Evolutionary conservation across 345 rosid genomes (phyloP).

Genomic region (Populus deltoides): DNA sequence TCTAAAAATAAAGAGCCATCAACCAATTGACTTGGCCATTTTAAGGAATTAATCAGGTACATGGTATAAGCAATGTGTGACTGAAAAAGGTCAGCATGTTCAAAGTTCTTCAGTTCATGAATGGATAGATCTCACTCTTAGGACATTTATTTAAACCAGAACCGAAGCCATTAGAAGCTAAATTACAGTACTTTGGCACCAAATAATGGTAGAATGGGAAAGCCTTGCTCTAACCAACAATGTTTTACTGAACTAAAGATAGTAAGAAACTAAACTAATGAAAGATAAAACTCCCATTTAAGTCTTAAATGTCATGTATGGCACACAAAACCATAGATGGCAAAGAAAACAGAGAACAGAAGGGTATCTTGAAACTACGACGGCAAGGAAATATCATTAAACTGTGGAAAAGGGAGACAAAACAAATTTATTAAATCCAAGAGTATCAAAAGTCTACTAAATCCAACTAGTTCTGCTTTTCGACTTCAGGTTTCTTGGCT

Average conservation of each 20-base stretch:
- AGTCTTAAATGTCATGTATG: not conserved
- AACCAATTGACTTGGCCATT: not conserved
- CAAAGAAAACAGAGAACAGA: not conserved
- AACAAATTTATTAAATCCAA: not conserved
- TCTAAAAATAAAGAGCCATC: not conserved
- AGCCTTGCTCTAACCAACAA: not conserved
- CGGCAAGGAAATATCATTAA: not conserved
- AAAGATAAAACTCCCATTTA: not conserved
- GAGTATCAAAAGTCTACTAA: not conserved
- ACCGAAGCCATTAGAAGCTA: not conserved
- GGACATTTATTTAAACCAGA: not conserved
- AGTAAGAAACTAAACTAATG: not conserved
- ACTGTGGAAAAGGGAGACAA: constrained; percentile 1
- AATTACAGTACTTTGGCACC: not conserved
- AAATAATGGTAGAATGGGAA: not conserved
- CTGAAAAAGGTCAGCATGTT: not conserved
- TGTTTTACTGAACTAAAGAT: not conserved
- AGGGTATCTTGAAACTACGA: not conserved
- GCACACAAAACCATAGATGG: not conserved
- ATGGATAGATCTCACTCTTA: no score
- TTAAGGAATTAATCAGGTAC: not conserved
- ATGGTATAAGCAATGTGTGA: no score
- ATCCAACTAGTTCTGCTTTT: constrained; percentile 36
- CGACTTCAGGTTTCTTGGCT: constrained; percentile 41
- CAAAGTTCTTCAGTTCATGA: not conserved